Evolutionary conservation across 176 grass and related monocot genomes (phyloP), one percentile per base, ranked within the genome.

Genomic region (Alloteropsis semialata): DNA sequence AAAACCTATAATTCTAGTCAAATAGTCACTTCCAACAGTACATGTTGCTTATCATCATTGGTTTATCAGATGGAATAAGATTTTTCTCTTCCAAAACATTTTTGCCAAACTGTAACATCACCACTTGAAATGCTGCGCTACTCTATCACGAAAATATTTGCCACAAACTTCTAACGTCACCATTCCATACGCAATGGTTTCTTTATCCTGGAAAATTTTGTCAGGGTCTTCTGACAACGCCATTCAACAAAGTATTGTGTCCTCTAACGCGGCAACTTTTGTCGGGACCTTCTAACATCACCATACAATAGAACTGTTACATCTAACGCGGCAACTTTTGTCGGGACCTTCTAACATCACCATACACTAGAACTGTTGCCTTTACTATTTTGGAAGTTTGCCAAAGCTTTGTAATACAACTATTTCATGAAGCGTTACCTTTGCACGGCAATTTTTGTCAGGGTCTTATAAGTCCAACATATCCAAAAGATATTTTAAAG

Each of bases 81-180:
- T 73, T 56, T 27, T 37, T n/a, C 38, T 87, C 30, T 81, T 28
- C 12, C 14, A 17, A 41, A 65, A 22, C 17, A 21, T 38, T 57
- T 57, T 59, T 69, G 75, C 22, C 24, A 19, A 54, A 6, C 75
- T 87, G 60, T 68, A 68, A 69, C 62, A 60, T 78, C 36, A 64
- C 27, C 34, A 64, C 16, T 37, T n/a, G 37, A 83, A 22, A 14
- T 19, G 18, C 10, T 77, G 6, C 19, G 18, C 1, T 77, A 82
- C 44, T 41, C 72, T 62, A 71, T 39, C 6, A 8, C 2, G 28
- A 28, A 19, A 67, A 30, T 11, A 72, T 45, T 78, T 84, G 45
- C 38, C 36, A 1, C 37, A 22, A n/a, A 18, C 10, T 85, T 62
- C 46, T 36, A 55, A 63, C 17, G 16, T 64, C 21, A 61, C 19